These are phyloP conservation scores for Paraphaeosphaeria minitans DNA, from an alignment of 2,329 filamentous ascomycete genomes.

Conservation along the genomic window DNA sequence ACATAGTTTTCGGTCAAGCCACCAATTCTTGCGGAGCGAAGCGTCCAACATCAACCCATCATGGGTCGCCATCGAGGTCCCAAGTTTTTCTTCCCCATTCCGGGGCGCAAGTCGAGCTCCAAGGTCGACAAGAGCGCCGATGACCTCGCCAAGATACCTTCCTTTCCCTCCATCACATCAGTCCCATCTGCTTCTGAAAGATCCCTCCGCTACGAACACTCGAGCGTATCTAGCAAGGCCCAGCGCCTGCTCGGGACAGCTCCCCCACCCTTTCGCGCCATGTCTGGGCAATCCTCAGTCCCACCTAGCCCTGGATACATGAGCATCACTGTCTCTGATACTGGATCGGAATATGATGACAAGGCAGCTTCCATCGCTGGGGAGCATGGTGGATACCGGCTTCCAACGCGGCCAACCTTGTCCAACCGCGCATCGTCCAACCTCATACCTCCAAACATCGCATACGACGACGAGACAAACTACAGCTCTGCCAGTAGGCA, in stretches of 20 bases:
- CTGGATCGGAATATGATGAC: slow-evolving; percentile 33
- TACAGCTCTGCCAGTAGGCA: slow-evolving; percentile 36
- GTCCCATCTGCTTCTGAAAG: slow-evolving; percentile 26
- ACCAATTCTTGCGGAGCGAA: slow-evolving; percentile 22
- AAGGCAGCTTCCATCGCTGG: slow-evolving; percentile 24
- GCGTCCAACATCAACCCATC: slow-evolving; percentile 18
- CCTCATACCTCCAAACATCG: slow-evolving; percentile 23
- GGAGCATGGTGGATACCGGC: slow-evolving; percentile 23
- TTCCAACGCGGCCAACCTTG: slow-evolving; percentile 27
- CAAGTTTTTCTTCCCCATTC: slow-evolving; percentile 47
- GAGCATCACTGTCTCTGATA: slow-evolving; percentile 39
- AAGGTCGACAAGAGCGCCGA: slow-evolving; percentile 28
- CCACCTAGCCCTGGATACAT: slow-evolving; percentile 39
- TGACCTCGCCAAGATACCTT: slow-evolving; percentile 9
- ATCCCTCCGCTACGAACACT: slow-evolving; percentile 24
- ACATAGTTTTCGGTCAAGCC: slow-evolving; percentile 29
- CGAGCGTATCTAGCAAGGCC: slow-evolving; percentile 34
- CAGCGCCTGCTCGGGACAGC: slow-evolving; percentile 47
- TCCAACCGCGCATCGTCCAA: slow-evolving; percentile 44
- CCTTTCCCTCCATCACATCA: slow-evolving; percentile 7
- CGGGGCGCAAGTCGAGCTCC: slow-evolving; percentile 34
- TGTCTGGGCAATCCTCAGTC: slow-evolving; percentile 26
- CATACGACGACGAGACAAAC: slow-evolving; percentile 29
- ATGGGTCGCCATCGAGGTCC: slow-evolving; percentile 38
- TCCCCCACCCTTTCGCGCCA: slow-evolving; percentile 32